These are phyloP conservation scores for Schizothecium vesticola DNA, from an alignment of 495 filamentous ascomycete species.

Conservation along the genomic window DNA sequence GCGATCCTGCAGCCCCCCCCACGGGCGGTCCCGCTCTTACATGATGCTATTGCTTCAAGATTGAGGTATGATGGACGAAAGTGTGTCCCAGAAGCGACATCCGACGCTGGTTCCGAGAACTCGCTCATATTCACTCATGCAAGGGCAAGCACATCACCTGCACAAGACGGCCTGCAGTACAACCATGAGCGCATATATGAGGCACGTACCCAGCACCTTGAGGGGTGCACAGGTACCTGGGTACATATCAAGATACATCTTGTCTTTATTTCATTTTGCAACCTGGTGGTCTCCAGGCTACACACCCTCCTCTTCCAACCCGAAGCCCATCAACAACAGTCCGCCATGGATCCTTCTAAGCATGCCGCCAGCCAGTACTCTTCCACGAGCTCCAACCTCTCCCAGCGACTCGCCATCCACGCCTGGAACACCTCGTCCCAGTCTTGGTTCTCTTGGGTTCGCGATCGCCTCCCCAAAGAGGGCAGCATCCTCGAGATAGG, in stretches of 20 bases:
- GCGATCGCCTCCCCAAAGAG: constrained; percentile 1
- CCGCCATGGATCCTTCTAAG: background rate
- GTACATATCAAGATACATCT: too few relatives aligned
- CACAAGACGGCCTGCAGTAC: background rate
- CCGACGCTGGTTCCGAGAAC: background rate
- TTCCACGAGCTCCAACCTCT: constrained; percentile 6
- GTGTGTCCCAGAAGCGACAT: background rate
- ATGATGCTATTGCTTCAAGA: background rate
- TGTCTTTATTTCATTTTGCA: too few relatives aligned
- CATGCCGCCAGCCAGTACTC: constrained; percentile 9
- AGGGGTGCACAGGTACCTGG: background rate
- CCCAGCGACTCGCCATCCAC: constrained; percentile 10
- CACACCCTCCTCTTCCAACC: background rate
- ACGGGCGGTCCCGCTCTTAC: background rate
- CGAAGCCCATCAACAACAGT: background rate
- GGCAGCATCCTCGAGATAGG: constrained; percentile 10
- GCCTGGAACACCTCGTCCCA: constrained; percentile 2
- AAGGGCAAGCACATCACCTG: background rate
- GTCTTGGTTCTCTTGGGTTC: constrained; percentile 10
- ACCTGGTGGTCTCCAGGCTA: too few relatives aligned
- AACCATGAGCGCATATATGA: background rate
- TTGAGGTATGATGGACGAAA: background rate
- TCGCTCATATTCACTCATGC: background rate
- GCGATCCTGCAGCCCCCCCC: background rate
- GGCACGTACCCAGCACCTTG: background rate